These are phyloP conservation scores for Psophocarpus tetragonolobus DNA, from an alignment of 306 rosid genomes.

Conservation along the genomic window DNA sequence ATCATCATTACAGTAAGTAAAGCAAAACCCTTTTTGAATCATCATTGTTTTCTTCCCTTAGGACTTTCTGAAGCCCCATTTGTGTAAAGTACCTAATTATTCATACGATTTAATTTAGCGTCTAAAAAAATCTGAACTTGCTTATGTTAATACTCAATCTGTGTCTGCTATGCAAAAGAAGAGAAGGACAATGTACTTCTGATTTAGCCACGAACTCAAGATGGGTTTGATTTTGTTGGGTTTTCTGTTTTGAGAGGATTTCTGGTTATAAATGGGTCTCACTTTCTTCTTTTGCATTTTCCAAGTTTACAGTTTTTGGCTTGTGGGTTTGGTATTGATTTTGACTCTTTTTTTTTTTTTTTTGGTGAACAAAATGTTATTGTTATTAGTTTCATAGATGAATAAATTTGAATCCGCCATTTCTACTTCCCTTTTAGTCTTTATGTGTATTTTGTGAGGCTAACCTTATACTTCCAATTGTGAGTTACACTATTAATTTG, in stretches of 20 bases:
- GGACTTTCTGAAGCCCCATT: background rate
- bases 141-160: background rate
- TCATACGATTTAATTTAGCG: background rate
- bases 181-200: background rate
- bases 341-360: too few relatives aligned
- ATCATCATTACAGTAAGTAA: constrained; percentile 20
- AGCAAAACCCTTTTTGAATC: background rate
- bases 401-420: too few relatives aligned
- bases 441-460: too few relatives aligned
- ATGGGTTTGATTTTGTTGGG: background rate
- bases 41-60: background rate
- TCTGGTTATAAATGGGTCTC: background rate
- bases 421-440: too few relatives aligned
- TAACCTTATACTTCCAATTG: too few relatives aligned
- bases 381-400: too few relatives aligned
- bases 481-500: too few relatives aligned
- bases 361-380: too few relatives aligned
- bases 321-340: background rate
- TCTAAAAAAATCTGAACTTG: background rate
- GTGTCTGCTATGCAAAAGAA: background rate
- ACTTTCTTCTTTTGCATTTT: background rate
- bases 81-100: background rate
- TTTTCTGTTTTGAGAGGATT: background rate
- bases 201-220: background rate
- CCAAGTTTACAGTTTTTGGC: background rate